Evolutionary conservation across 768 basidiomycete species (phyloP).

Genomic region (Cystobasidium tubakii): DNA sequence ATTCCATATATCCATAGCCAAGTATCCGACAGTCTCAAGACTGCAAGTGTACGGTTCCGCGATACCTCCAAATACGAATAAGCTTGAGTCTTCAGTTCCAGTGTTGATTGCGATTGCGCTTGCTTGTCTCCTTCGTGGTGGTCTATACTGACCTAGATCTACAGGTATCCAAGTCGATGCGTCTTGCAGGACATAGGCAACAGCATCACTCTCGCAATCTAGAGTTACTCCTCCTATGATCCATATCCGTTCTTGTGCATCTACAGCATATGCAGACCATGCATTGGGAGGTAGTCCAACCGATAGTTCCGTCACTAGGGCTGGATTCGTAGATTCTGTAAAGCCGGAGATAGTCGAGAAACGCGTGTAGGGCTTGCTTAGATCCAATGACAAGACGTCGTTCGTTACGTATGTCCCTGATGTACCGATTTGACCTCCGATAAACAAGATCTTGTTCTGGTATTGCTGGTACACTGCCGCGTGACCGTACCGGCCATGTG

Average conservation of each 20-base stretch:
- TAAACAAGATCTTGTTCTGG: constrained; percentile 32
- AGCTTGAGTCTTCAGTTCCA: constrained; percentile 34
- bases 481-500: constrained; percentile 41
- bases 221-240: constrained; percentile 40
- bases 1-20: constrained; percentile 41
- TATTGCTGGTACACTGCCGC: constrained; percentile 37
- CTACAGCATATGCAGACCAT: constrained; percentile 27
- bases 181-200: constrained; percentile 13
- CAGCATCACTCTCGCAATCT: constrained; percentile 34
- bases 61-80: constrained; percentile 44
- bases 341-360: not conserved
- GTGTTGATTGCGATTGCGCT: constrained; percentile 21
- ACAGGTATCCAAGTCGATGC: constrained; percentile 12
- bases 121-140: constrained; percentile 42
- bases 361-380: constrained; percentile 11
- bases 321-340: constrained; percentile 38
- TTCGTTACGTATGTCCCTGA: constrained; percentile 35
- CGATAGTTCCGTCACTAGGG: not conserved
- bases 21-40: constrained; percentile 41
- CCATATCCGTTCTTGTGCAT: constrained; percentile 14
- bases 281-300: constrained; percentile 25
- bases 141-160: not conserved
- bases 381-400: constrained; percentile 40
- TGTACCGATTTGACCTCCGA: constrained; percentile 41
- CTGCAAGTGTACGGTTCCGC: constrained; percentile 43